Evolutionary conservation across 495 filamentous ascomycete genomes (phyloP), one percentile per base, ranked within the genome.

Genomic region (Xylaria bambusicola): DNA sequence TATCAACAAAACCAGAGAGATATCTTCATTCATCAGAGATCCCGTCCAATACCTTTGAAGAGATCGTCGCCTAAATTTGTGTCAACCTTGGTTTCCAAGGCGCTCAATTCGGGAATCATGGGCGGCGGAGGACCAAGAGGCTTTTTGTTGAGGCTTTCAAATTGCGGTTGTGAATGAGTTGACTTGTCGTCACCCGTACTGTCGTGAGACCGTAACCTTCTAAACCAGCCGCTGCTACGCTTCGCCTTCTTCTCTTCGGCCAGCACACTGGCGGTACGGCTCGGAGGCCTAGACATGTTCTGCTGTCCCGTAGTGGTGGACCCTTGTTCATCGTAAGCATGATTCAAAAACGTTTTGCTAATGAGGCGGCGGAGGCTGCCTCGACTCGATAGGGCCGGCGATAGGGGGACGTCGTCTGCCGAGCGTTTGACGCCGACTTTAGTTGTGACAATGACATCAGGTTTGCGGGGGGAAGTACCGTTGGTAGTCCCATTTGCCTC

Each of bases 81-180:
- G 54, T 71, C 68, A 42, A 78, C 64, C 63, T 79, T 77, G 21
- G 78, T 70, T 65, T 82, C 79, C 51, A 84, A 71, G 31, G 75
- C 75, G 60, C 71, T 77, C 58, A 86, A 74, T 56, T 87, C 82
- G 46, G 84, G 84, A 40, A 87, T 77, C 74, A 79, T 84, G 17
- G 84, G 84, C 12, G 84, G 82, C 45, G 84, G 84, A 12, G 80
- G 75, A 41, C 76, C 75, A 49, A 62, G 66, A 23, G 77, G 72
- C 48, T 75, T 74, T 45, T 71, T 73, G 50, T 49, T 64, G 23
- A 70, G 62, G 49, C 72, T 71, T 41, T 72, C 65, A 40, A 66
- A 63, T 36, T 59, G 35, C 59, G 29, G 29, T 33, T 33, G 29
- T 33, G 5, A 66, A 49, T 56, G 70, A 10, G 61, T 52, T 18